Evolutionary conservation across 2,329 filamentous ascomycete species (phyloP).

Genomic region (Pyrenochaeta sp.): DNA sequence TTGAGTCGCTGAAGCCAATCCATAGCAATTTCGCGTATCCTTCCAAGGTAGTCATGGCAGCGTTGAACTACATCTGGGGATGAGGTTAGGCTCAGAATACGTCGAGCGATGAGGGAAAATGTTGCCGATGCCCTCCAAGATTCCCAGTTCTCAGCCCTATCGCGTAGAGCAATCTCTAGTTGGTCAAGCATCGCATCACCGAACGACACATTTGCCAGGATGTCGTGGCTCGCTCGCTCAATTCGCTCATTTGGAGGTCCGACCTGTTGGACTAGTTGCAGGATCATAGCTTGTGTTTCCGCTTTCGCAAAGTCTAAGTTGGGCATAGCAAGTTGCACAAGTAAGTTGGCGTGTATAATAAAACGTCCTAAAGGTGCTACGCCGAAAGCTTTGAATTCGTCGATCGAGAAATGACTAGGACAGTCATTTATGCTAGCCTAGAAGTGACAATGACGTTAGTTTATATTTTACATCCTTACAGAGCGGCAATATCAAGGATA

Average conservation of each 20-base stretch:
- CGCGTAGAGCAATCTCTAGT: conserved; percentile 19
- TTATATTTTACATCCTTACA: too few species aligned
- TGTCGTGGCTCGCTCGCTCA: conserved; percentile 48
- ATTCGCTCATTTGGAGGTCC: conserved; percentile 45
- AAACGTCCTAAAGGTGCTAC: conserved; percentile 57
- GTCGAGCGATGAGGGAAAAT: conserved; percentile 53
- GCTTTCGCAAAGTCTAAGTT: conserved; percentile 52
- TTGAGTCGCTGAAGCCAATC: conserved; percentile 53
- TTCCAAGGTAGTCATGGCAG: conserved; percentile 45
- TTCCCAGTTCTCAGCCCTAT: conserved; percentile 42
- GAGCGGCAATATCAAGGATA: too few species aligned
- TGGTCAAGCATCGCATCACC: conserved; percentile 22
- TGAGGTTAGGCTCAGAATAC: conserved; percentile 54
- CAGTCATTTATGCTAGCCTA: conserved; percentile 47
- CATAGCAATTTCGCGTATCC: conserved; percentile 46
- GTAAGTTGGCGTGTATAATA: conserved; percentile 34
- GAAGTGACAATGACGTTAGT: not conserved
- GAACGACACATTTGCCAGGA: conserved; percentile 49
- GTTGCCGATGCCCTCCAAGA: conserved; percentile 52
- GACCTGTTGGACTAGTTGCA: conserved; percentile 61
- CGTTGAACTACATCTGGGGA: conserved; percentile 20
- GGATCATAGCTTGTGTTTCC: conserved; percentile 58
- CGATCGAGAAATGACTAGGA: conserved; percentile 58
- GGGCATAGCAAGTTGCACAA: conserved; percentile 50
- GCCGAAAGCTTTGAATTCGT: conserved; percentile 65